Conservation (phyloP, 1,284 basidiomycete species). For the Apiotrichum akiyoshidainum region DNA sequence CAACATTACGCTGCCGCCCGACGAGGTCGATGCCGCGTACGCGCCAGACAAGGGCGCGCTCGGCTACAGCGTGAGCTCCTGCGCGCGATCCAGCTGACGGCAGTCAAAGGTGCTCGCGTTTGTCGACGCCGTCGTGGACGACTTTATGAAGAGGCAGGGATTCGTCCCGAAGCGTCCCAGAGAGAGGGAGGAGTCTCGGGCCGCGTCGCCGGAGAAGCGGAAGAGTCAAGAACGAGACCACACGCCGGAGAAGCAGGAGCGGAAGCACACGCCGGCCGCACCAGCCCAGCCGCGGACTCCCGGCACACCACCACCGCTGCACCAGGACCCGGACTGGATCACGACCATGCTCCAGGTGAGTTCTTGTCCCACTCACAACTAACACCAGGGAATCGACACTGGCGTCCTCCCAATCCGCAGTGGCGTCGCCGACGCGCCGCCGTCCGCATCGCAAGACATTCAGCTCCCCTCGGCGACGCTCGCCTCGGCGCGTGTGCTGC, state of each 20-base stretch:
- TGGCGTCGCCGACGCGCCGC: not conserved
- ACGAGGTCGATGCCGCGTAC: conserved; percentile 68
- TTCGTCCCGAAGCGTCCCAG: conserved; percentile 48
- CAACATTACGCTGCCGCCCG: conserved; percentile 63
- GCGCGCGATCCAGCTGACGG: not conserved
- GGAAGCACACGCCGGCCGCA: not conserved
- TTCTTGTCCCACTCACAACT: not conserved
- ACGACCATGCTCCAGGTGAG: not conserved
- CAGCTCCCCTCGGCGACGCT: conserved; percentile 55
- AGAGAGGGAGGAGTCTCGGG: not conserved
- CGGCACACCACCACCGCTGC: not conserved
- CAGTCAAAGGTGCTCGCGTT: conserved; percentile 60
- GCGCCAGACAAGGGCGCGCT: conserved; percentile 70
- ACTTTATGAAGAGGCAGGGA: conserved; percentile 65
- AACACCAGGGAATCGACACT: conserved; percentile 11
- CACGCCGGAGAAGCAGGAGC: no score
- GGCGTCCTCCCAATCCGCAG: conserved; percentile 14
- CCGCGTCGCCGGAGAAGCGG: not conserved
- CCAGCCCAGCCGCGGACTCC: not conserved
- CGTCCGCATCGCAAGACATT: conserved; percentile 10
- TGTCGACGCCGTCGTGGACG: conserved; percentile 60
- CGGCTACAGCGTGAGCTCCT: conserved; percentile 61
- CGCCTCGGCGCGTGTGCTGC: conserved; percentile 59
- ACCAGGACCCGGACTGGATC: not conserved
- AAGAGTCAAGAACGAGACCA: not conserved